Base-by-base conservation (phyloP, 2,329 filamentous ascomycete species). In the Venturia effusa region DNA sequence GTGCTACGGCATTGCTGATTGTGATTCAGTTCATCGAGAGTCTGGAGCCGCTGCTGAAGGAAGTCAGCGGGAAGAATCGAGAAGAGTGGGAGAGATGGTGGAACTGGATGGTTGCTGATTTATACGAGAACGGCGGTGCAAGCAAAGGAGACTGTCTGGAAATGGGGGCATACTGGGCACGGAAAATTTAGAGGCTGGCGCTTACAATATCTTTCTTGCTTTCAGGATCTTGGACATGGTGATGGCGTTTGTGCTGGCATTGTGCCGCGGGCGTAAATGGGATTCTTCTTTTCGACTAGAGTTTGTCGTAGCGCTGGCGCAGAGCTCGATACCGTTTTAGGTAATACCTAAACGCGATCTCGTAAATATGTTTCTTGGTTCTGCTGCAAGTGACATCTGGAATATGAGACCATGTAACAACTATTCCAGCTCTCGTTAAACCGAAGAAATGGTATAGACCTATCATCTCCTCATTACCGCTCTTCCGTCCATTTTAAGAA, bases 71-170 rank as follows among this genome's bases (percentile, higher is more conserved):
- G 17, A 96, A 96, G 79, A 90, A 88, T 70, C 85, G 89, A 71
- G 91, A 96, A 69, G 92, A 97, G 76, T 97, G 92, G 92, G 89
- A 95, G 73, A 81, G 85, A 51, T 97, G 92, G 92, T 85, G 89
- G 77, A 86, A 87, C 48, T 90, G 88, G 74, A 90, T 96, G 88
- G 93, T 91, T 82, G 84, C 84, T 59, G 88, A 94, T 74, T 76
- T 97, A 70, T 82, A 96, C 71, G 86, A 88, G 73, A 88, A 93
- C 66, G 87, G 86, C 63, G 89, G 90, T 24, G 87, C 89, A 22
- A 86, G 84, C 59, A 92, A 86, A 79, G 92, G 92, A 59, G 92
- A 97, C 75, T 96, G 91, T 74, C 77, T 97, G 24, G 84, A 87
- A 74, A 75, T 86, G 65, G 84, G 84, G 54, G 82, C 84, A 19